Evolutionary conservation across 768 basidiomycete genomes (phyloP).

Genomic region (Tulasnella sp.): DNA sequence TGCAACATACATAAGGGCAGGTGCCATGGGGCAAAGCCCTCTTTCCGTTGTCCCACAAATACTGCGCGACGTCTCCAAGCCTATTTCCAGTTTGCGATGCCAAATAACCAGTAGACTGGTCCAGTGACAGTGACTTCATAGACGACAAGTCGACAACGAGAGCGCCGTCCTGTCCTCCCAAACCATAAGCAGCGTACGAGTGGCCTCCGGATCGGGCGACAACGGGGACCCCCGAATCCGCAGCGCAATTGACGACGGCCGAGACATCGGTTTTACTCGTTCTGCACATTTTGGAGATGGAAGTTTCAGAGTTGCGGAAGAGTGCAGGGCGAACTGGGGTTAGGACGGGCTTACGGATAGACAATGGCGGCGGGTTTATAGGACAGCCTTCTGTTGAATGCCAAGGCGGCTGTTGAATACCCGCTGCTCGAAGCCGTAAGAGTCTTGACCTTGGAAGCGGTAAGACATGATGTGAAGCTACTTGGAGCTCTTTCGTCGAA

Average conservation of each 20-base stretch:
- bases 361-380: constrained; percentile 32
- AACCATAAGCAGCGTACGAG: constrained; percentile 31
- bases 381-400: constrained; percentile 32
- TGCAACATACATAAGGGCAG: constrained; percentile 41
- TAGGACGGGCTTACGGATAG: constrained; percentile 29
- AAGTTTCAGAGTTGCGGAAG: background rate
- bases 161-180: constrained; percentile 34
- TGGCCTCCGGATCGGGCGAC: constrained; percentile 33
- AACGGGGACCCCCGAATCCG: constrained; percentile 27
- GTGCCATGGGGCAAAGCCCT: constrained; percentile 39
- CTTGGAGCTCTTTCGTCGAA: background rate
- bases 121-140: constrained; percentile 31
- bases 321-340: background rate
- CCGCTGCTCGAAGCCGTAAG: constrained; percentile 5
- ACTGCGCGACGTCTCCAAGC: constrained; percentile 48
- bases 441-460: constrained; percentile 13
- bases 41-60: constrained; percentile 41
- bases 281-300: constrained; percentile 6
- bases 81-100: constrained; percentile 34
- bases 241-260: constrained; percentile 30
- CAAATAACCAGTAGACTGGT: constrained; percentile 25
- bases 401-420: constrained; percentile 22
- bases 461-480: background rate
- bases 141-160: constrained; percentile 36
- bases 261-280: constrained; percentile 30